Evolutionary conservation across 768 basidiomycete genomes (phyloP), one percentile per base, ranked within the genome.

Genomic region (Boletus barrowsii): DNA sequence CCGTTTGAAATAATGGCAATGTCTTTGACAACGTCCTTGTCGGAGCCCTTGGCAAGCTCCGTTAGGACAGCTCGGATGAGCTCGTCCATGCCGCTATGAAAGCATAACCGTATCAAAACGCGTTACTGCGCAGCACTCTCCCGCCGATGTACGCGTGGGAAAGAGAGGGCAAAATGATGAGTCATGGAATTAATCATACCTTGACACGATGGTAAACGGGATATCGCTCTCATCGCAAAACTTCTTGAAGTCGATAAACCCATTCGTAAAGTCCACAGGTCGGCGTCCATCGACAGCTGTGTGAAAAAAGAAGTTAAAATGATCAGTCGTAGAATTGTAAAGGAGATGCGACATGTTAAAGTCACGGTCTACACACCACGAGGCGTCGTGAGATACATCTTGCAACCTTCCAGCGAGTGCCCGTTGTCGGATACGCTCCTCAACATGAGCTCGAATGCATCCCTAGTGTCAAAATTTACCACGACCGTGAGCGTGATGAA

Each of bases 1-100:
- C 92, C 88, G 73, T 99, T 99, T n/a, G 95, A 86, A 62, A 99
- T 90, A 65, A 99, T 89, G 55, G 90, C 84, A 50, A 98, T 95
- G 35, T 83, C 78, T 42, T 81, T 74, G 5, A 90, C 86, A 29
- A 82, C 83, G 56, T 86, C 81, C 35, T 83, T 77, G 46, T 65
- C 61, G 42, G 58, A 42, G 1, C 66, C 63, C 22, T 88, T 90
- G 49, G 95, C 76, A 42, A 94, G 83, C 47, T 67, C 65, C 43
- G 84, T 82, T n/a, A 98, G 80, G 6, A 97, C 88, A 0, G 91
- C 91, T 40, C 92, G 89, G 62, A 99, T 98, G 60, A 90, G 81
- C 13, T 95, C 94, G 10, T 86, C 86, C 94, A 97, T 97, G 22
- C 94, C 95, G 59, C 91, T 93, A 36, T 40, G 22, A 40, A 41